Base-by-base conservation (phyloP, 2,329 filamentous ascomycete genomes). In the Chalaropsis ovoidea region DNA sequence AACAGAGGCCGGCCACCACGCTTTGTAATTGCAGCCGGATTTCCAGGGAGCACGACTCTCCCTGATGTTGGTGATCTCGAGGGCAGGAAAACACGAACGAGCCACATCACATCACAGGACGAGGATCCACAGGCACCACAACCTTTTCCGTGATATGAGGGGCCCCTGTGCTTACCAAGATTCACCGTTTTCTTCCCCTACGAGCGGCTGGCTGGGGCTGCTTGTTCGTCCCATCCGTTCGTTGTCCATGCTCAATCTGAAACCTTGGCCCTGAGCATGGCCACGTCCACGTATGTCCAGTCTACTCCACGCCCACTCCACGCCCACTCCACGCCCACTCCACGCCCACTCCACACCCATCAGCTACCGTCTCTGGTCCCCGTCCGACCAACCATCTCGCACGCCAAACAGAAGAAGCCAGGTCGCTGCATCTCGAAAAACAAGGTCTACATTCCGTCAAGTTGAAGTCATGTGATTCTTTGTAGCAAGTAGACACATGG, bases 231-330 rank as follows among this genome's bases (percentile, higher is more conserved):
- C 63, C 35, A 45, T 45, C 54, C 39, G 17, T 22, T 10, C 15
- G 24, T 13, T 39, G 54, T 39, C 54, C 27, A 58, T 58, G 54
- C 27, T 35, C 17, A 39, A 58, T 58, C 54, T 58, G 54, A 58
- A 58, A 58, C 54, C 54, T 22, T n/a, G 31, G 27, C 27, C 27
- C 39, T 58, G 54, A 27, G 1, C 42, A 43, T 43, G 42, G 42
- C 2, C 27, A 58, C 22, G 10, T n/a, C 19, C 15, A 27, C 15
- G 22, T n/a, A n/a, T n/a, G n/a, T n/a, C n/a, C n/a, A n/a, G n/a
- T n/a, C n/a, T n/a, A n/a, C n/a, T n/a, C n/a, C n/a, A n/a, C n/a
- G n/a, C n/a, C n/a, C n/a, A n/a, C n/a, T n/a, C n/a, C n/a, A n/a
- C n/a, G n/a, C n/a, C n/a, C n/a, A n/a, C n/a, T n/a, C n/a, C n/a